These are phyloP conservation scores for Paramyrothecium sp. DNA, from an alignment of 2,329 filamentous ascomycete genomes.

Conservation along the genomic window DNA sequence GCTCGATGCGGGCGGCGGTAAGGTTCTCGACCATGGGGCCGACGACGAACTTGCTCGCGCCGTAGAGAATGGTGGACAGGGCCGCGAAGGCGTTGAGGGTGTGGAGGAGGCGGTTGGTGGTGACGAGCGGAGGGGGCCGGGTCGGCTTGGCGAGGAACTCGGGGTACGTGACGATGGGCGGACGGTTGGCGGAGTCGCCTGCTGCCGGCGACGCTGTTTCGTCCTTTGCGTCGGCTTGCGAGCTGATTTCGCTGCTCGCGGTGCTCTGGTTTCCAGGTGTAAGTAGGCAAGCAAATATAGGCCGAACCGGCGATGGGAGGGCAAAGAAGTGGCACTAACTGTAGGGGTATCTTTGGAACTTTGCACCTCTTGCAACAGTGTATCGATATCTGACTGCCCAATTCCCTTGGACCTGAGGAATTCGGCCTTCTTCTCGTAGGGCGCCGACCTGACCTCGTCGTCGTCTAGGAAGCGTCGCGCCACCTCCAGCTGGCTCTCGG, in stretches of 20 bases:
- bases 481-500: slow-evolving; percentile 49
- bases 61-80: slow-evolving; percentile 65
- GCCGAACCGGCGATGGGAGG: no score
- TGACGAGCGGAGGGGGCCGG: slow-evolving; percentile 60
- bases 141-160: slow-evolving; percentile 62
- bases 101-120: slow-evolving; percentile 55
- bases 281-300: neutral
- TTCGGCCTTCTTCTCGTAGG: slow-evolving; percentile 68
- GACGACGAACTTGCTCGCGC: slow-evolving; percentile 67
- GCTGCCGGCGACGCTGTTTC: slow-evolving; percentile 16
- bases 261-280: neutral
- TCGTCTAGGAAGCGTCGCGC: slow-evolving; percentile 76
- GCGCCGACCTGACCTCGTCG: slow-evolving; percentile 66
- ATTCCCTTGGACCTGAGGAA: slow-evolving; percentile 81
- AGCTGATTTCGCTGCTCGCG: slow-evolving; percentile 8
- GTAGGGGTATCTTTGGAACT: neutral
- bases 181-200: slow-evolving; percentile 37
- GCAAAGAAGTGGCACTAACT: no score
- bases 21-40: slow-evolving; percentile 57
- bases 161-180: slow-evolving; percentile 68
- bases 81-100: slow-evolving; percentile 58
- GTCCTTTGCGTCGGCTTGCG: slow-evolving; percentile 21
- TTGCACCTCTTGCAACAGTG: slow-evolving; percentile 48
- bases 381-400: slow-evolving; percentile 62
- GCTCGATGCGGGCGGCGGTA: slow-evolving; percentile 50